Evolutionary conservation across 441 rosid genomes (phyloP).

Genomic region (Euphorbia schlechtendalii): DNA sequence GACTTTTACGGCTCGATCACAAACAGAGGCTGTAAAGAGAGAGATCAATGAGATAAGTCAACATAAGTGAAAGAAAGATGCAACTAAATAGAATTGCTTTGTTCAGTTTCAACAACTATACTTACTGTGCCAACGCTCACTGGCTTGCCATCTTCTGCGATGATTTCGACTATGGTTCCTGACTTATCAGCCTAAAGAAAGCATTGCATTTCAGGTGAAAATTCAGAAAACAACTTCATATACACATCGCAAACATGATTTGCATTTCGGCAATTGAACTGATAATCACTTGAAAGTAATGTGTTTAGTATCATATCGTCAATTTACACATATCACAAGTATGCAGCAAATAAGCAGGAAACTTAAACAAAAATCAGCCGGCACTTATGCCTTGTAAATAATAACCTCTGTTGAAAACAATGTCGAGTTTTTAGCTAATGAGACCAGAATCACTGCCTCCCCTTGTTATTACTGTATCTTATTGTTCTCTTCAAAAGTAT

Average conservation of each 20-base stretch:
- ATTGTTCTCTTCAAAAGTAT: no score
- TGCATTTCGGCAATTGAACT: neutral
- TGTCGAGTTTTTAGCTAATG: neutral
- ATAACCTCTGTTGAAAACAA: neutral
- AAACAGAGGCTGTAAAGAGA: constrained; percentile 49
- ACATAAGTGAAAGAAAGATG: neutral
- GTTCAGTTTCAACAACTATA: constrained; percentile 4
- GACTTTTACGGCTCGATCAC: constrained; percentile 48
- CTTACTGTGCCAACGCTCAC: constrained; percentile 61
- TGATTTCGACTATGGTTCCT: constrained; percentile 61
- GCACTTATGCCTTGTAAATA: no score
- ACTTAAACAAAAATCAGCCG: no score
- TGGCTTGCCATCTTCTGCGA: constrained; percentile 65
- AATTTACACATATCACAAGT: no score
- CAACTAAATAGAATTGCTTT: neutral
- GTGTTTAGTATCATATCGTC: no score
- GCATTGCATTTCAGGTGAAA: neutral
- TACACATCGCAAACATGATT: neutral
- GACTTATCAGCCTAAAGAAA: constrained; percentile 58
- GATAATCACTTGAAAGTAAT: neutral
- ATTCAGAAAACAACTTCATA: neutral
- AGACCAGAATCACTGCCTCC: neutral
- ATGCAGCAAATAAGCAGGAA: no score
- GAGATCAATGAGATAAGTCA: neutral
- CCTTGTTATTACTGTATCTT: no score